These are phyloP conservation scores for Takashimella koratensis DNA, from an alignment of 1,284 basidiomycete genomes.

Conservation along the genomic window DNA sequence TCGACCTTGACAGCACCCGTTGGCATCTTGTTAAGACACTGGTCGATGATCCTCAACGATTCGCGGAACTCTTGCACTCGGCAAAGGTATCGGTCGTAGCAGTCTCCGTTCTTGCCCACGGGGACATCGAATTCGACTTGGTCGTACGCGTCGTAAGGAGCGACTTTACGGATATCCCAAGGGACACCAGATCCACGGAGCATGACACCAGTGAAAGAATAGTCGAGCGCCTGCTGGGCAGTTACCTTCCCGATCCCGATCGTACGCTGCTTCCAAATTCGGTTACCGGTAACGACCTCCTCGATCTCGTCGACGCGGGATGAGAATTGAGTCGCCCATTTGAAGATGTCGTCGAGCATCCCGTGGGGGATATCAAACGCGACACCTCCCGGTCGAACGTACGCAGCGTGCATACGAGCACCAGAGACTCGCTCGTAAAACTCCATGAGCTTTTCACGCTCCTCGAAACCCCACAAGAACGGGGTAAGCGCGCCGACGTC, in stretches of 20 bases:
- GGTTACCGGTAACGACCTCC: conserved; percentile 94
- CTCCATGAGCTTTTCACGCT: conserved; percentile 99
- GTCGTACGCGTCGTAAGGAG: conserved; percentile 95
- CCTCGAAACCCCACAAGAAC: conserved; percentile 99
- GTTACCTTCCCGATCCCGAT: conserved; percentile 88
- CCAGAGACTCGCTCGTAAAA: conserved; percentile 99
- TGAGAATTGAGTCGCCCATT: conserved; percentile 93
- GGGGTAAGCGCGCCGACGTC: conserved; percentile 97
- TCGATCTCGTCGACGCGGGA: conserved; percentile 89
- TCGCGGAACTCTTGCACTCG: conserved; percentile 98
- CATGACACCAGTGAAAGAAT: conserved; percentile 97
- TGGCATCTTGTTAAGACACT: conserved; percentile 97
- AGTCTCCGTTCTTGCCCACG: conserved; percentile 94
- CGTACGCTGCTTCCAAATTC: conserved; percentile 96
- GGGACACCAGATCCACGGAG: conserved; percentile 87
- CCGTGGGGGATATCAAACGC: conserved; percentile 97
- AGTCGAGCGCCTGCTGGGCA: conserved; percentile 87
- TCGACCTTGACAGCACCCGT: conserved; percentile 90
- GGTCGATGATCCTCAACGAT: conserved; percentile 79
- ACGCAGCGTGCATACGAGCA: conserved; percentile 95
- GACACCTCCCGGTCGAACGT: conserved; percentile 95
- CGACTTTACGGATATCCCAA: conserved; percentile 91
- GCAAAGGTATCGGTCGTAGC: conserved; percentile 80
- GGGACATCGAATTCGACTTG: conserved; percentile 98
- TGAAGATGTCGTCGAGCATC: conserved; percentile 93